Evolutionary conservation across 345 rosid genomes (phyloP), one percentile per base, ranked within the genome.

Genomic region (Salix exigua): DNA sequence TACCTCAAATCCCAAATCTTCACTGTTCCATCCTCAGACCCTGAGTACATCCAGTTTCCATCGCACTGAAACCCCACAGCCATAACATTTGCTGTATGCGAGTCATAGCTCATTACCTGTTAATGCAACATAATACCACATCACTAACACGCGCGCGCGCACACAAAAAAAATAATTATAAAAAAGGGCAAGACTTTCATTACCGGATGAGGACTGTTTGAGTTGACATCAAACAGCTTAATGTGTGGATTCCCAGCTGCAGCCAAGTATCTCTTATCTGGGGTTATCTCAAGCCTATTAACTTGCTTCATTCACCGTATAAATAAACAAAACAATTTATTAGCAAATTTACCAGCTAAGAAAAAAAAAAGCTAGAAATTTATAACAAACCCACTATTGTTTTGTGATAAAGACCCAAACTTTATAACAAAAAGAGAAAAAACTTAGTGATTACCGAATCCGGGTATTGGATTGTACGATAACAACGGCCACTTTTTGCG

Each of bases 41-140:
- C 99, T n/a, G 99, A 93, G 77, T 96, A 96, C 99, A 96, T 96
- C 98, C 92, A 90, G 75, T 92, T 93, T 6, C 97, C 99, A 86
- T 96, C 99, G 84, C 96, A 93, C 38, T 96, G 98, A 82, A 96
- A 96, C 35, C 98, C 98, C 76, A 93, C 97, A 18, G 97, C 97
- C 98, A 92, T 93, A 78, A 96, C 98, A 85, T 93, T 96, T 83
- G 81, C 91, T 67, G 97, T 91, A 83, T 96, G 99, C 35, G 98
- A 91, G 81, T 96, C 98, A 69, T 88, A 96, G 72, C 97, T 96
- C 88, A 86, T 89, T 65, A 93, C 94, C 98, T 96, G 83, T 73
- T 31, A 69, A 17, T 68, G 67, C 35, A 30, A 28, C 33, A 70
- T 30, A 68, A 46, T n/a, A 44, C 40, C 8, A 28, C 53, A 37